Evolutionary conservation across 139 green algal genomes (phyloP).

Genomic region (Zygnema cylindricum): DNA sequence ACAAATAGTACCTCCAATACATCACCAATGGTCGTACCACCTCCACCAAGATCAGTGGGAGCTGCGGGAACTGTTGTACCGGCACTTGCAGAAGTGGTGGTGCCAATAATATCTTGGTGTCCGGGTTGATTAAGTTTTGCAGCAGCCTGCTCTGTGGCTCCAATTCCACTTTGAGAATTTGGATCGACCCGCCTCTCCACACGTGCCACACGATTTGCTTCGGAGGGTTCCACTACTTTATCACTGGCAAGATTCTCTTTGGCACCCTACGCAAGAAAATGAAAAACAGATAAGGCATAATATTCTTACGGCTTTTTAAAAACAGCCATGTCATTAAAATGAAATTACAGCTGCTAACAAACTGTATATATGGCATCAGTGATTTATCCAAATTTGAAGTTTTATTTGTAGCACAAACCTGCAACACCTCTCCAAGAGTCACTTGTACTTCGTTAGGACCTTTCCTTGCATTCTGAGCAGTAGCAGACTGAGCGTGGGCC

Average conservation of each 20-base stretch:
- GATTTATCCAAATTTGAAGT: background rate
- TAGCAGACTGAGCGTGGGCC: background rate
- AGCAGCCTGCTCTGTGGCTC: background rate
- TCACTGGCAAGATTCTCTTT: background rate
- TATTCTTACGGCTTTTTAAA: background rate
- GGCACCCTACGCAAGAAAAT: background rate
- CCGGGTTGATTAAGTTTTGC: background rate
- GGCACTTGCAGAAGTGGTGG: too few species aligned
- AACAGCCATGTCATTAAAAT: background rate
- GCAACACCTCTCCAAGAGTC: background rate
- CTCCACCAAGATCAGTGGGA: background rate
- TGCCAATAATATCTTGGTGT: too few species aligned
- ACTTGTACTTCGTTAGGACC: background rate
- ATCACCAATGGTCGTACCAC: background rate
- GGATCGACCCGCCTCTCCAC: background rate
- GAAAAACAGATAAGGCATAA: background rate
- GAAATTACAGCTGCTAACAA: background rate
- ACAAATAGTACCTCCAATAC: background rate
- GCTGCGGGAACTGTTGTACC: background rate
- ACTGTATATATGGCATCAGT: background rate
- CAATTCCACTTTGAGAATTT: background rate
- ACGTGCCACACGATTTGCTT: background rate
- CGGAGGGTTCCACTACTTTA: background rate
- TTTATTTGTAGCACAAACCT: background rate
- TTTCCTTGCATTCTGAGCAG: background rate